Evolutionary conservation across 768 basidiomycete genomes (phyloP).

Genomic region (Collybia mongolica): DNA sequence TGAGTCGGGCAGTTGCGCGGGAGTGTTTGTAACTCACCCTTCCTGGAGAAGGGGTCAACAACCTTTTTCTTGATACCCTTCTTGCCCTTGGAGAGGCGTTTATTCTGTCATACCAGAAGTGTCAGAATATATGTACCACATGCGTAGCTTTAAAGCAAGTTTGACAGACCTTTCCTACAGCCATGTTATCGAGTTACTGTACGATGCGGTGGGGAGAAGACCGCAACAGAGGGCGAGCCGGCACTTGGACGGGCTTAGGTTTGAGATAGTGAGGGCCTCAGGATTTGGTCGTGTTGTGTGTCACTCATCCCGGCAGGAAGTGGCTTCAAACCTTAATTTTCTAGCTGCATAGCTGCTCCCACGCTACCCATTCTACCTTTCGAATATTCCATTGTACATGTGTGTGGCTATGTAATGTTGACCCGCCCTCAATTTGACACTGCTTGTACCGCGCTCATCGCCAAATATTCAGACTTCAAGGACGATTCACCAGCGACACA

Average conservation of each 20-base stretch:
- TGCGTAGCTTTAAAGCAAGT: background rate
- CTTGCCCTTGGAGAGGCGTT: conserved; percentile 97
- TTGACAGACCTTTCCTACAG: conserved; percentile 79
- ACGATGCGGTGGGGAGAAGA: conserved; percentile 34
- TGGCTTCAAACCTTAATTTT: conserved; percentile 67
- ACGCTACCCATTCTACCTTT: conserved; percentile 25
- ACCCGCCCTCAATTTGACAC: conserved; percentile 60
- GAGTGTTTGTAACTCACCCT: conserved; percentile 57
- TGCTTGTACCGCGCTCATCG: conserved; percentile 54
- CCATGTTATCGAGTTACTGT: conserved; percentile 58
- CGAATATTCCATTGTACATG: conserved; percentile 16
- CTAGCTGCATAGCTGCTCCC: conserved; percentile 48
- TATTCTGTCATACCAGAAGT: conserved; percentile 62
- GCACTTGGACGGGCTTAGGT: conserved; percentile 49
- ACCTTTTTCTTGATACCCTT: conserved; percentile 99
- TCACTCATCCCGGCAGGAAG: conserved; percentile 21
- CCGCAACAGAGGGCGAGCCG: conserved; percentile 41
- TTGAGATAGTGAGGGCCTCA: conserved; percentile 24
- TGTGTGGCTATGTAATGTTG: conserved; percentile 35
- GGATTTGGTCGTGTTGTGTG: conserved; percentile 31
- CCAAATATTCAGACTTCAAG: conserved; percentile 15
- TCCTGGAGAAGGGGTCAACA: conserved; percentile 99
- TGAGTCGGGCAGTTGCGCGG: background rate
- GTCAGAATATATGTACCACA: conserved; percentile 4
- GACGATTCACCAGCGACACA: conserved; percentile 2